These are phyloP conservation scores for Maudiozyma saulgeensis DNA, from an alignment of 805 yeast genomes.

Conservation along the genomic window DNA sequence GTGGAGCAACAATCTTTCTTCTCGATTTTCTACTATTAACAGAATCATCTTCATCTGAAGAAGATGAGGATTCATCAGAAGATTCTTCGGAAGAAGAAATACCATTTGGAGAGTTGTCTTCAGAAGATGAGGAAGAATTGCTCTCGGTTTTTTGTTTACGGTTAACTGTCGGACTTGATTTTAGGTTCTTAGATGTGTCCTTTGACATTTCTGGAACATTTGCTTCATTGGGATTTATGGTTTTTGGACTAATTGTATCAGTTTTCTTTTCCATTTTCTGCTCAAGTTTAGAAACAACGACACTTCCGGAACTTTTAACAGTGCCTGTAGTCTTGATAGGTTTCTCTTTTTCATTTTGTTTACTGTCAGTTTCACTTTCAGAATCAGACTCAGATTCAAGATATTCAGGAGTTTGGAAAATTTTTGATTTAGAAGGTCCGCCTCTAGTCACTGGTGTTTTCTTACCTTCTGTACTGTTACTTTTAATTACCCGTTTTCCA, in stretches of 20 bases:
- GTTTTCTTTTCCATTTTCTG: no score
- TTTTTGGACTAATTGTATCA: no score
- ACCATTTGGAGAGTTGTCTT: not conserved
- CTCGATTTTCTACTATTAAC: constrained; percentile 20
- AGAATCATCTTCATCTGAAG: constrained; percentile 15
- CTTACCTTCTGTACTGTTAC: not conserved
- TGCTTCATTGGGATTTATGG: no score
- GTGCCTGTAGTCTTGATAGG: not conserved
- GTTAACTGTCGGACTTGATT: not conserved
- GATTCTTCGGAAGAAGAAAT: not conserved
- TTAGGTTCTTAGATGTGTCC: not conserved
- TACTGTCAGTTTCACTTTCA: not conserved
- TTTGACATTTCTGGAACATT: no score
- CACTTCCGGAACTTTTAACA: not conserved
- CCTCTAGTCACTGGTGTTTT: not conserved
- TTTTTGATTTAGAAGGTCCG: not conserved
- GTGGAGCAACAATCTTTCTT: constrained; percentile 40
- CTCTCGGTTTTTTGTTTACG: not conserved
- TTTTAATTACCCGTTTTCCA: not conserved
- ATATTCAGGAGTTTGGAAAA: constrained; percentile 1
- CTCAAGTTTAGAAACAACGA: no score
- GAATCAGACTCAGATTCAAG: not conserved
- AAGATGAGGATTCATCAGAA: constrained; percentile 19
- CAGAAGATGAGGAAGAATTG: not conserved
- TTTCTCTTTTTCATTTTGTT: not conserved